Conservation (phyloP, 1,284 basidiomycete species). For the Moniliophthora roreri region DNA sequence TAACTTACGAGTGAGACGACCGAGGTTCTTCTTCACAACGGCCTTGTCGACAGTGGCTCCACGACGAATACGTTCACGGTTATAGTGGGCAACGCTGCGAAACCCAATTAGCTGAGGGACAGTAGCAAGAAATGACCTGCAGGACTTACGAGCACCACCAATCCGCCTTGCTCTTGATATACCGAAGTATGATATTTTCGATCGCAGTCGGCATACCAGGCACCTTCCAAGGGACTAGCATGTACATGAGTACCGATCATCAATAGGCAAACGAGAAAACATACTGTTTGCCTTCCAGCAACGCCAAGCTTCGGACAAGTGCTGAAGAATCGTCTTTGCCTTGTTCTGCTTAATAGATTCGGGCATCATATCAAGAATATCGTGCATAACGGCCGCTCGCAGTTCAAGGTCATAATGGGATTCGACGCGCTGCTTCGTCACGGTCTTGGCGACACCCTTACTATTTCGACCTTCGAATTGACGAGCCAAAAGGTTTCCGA, state of each 20-base stretch:
- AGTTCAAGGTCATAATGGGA: conserved; percentile 98
- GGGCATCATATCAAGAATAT: conserved; percentile 99
- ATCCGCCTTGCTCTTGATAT: conserved; percentile 99
- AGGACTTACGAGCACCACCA: conserved; percentile 93
- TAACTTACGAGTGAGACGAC: conserved; percentile 77
- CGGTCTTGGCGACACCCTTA: conserved; percentile 93
- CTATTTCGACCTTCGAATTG: conserved; percentile 98
- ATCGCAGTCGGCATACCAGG: conserved; percentile 98
- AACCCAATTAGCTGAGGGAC: not conserved
- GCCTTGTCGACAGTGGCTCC: conserved; percentile 99
- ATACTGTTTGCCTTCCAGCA: conserved; percentile 98
- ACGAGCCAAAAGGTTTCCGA: conserved; percentile 95
- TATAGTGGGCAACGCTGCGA: conserved; percentile 82
- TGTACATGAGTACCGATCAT: conserved; percentile 7
- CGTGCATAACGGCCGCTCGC: conserved; percentile 98
- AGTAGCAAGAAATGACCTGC: conserved; percentile 1
- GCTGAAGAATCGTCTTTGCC: conserved; percentile 97
- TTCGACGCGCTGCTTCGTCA: conserved; percentile 99
- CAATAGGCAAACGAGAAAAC: conserved; percentile 25
- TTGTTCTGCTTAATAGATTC: conserved; percentile 99
- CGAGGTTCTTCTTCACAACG: conserved; percentile 94
- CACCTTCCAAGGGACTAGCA: conserved; percentile 87
- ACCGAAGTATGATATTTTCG: conserved; percentile 98
- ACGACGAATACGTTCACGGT: conserved; percentile 91
- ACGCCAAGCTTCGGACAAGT: conserved; percentile 97